Base-by-base conservation (phyloP, 2,329 filamentous ascomycete species). In the Phialemonium atrogriseum region DNA sequence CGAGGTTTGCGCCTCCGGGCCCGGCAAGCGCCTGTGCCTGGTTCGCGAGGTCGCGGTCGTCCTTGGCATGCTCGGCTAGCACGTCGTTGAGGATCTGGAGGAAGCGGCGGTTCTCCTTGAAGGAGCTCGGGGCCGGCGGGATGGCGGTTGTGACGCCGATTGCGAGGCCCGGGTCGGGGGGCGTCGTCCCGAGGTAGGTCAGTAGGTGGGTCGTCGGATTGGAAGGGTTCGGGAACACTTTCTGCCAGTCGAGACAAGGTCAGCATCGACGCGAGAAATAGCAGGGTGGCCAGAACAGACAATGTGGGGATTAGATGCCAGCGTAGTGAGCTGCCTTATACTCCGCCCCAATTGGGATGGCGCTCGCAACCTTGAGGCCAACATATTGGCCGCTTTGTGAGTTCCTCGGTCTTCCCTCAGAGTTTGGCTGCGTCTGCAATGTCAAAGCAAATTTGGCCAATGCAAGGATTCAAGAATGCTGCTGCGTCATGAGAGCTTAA, bases 1-100 rank as follows among this genome's bases (percentile, higher is more conserved):
- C 67, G 4, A 75, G 57, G 15, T 61, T 65, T 16, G 65, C 58
- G 1, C 68, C 70, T 4, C 72, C 74, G 0, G 73, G 67, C 2
- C 69, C 67, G 4, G 77, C 76, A 40, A 78, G 73, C 1, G 71
- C 73, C 22, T 63, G 60, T 0, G 76, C 77, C 47, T 81, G 74
- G 7, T 60, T 59, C 36, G 62, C 52, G 1, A 80, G 58, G 19
- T 60, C 58, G 5, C 70, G 68, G 36, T 81, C 77, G n/a, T 66
- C 42, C 26, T 66, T 58, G 4, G 73, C 76, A 40, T 79, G 56
- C 33, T 68, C 56, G 3, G 55, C 50, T 13, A 81, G 59, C 1
- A 79, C 72, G 11, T 70, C 58, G 45, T 75, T 64, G 14, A 81
- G 61, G 30, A 80, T 70, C 8, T 56, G 47, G n/a, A 76, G 48